Conservation (phyloP, 2,329 filamentous ascomycete genomes). For the Dactylellina drechsleri region DNA sequence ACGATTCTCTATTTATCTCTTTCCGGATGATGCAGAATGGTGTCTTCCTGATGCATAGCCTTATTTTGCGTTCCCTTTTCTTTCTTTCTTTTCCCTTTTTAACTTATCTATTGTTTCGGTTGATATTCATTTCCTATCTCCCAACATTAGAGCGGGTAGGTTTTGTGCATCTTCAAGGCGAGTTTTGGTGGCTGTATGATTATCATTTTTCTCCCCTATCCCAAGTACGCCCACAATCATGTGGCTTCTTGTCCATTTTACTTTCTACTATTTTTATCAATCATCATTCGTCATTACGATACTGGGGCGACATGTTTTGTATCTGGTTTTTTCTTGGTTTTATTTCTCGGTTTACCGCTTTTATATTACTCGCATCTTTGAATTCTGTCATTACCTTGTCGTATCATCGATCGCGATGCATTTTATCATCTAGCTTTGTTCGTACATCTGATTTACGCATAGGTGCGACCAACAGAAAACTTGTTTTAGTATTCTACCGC, state of each 20-base stretch:
- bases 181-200: conserved; percentile 56
- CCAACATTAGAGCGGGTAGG: conserved; percentile 54
- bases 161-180: conserved; percentile 55
- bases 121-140: conserved; percentile 55
- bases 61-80: conserved; percentile 35
- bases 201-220: conserved; percentile 56
- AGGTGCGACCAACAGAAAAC: conserved; percentile 53
- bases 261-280: neutral
- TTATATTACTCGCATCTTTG: conserved; percentile 6
- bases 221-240: conserved; percentile 34
- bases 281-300: conserved; percentile 28
- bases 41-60: conserved; percentile 43
- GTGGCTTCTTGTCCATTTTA: no score
- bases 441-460: conserved; percentile 52
- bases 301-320: conserved; percentile 23
- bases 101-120: conserved; percentile 13
- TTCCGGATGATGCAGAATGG: conserved; percentile 27
- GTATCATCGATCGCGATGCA: conserved; percentile 7
- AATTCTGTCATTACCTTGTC: conserved; percentile 52
- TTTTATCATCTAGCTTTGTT: conserved; percentile 50
- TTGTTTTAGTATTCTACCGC: conserved; percentile 30
- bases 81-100: conserved; percentile 32
- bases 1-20: conserved; percentile 12
- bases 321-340: conserved; percentile 56
- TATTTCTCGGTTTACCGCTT: conserved; percentile 23